Base-by-base conservation (phyloP, 1,284 basidiomycete genomes). In the Amylostereum chailletii region DNA sequence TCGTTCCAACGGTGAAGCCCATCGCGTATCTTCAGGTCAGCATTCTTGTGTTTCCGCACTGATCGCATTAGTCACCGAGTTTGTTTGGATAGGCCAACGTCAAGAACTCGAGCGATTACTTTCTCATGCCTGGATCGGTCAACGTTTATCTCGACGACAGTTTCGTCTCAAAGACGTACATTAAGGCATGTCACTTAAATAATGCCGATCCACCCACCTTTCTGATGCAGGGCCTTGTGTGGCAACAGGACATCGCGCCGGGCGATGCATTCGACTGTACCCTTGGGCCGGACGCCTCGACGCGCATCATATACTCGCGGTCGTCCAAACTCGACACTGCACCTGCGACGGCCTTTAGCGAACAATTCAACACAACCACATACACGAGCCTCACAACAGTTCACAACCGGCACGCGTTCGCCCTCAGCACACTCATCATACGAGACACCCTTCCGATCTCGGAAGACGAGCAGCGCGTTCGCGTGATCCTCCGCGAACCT, bases 211-310 rank as follows among this genome's bases (percentile, higher is more conserved):
- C 19, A 49, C 34, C 30, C n/a, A 19, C 6, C 6, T 5, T 40
- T 31, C 30, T 45, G 40, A 34, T 41, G 5, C 34, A 19, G 34
- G 30, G 42, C 8, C 33, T 30, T 19, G 19, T 19, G 19, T 19
- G 19, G 19, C 19, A 19, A 19, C 19, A 75, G 72, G 71, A 75
- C 48, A 67, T 77, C 45, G 68, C 68, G 51, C 68, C 69, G 0
- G 68, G 71, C 8, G 77, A 79, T 46, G 68, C 63, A 10, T 80
- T 83, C 64, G 60, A 63, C 31, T 79, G 77, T 61, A 73, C 74
- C 4, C 70, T 82, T n/a, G 79, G 79, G 26, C 63, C 70, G 30
- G 79, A 81, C 59, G 55, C 71, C 2, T 67, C 71, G 2, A 65
- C 74, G 37, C 69, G 72, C 50, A 65, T 81, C 37, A 69, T 70